Evolutionary conservation across 345 rosid species (phyloP).

Genomic region (Punica granatum): DNA sequence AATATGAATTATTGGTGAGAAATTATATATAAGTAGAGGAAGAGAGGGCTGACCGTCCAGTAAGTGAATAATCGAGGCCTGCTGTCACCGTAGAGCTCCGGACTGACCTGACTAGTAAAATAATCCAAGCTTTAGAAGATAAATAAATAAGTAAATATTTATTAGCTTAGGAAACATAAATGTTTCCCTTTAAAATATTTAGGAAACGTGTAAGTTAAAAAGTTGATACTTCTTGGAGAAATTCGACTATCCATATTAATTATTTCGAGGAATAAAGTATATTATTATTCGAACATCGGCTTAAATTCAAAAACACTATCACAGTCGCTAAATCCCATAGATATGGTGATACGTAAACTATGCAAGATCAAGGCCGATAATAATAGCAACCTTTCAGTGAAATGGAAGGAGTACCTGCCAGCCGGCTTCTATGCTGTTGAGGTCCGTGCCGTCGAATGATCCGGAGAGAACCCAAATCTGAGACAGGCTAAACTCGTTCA

Average conservation of each 20-base stretch:
- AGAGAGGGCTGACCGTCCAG: constrained; percentile 70
- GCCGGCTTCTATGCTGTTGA: constrained; percentile 99
- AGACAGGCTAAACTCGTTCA: constrained; percentile 94
- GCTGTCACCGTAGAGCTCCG: constrained; percentile 98
- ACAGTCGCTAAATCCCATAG: too few relatives aligned
- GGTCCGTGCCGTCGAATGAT: constrained; percentile 91
- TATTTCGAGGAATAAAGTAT: background rate
- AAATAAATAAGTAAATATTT: background rate
- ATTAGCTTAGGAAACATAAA: background rate
- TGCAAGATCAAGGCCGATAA: too few relatives aligned
- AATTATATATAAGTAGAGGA: background rate
- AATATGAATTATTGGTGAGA: background rate
- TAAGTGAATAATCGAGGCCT: constrained; percentile 91
- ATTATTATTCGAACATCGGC: background rate
- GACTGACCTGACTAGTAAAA: constrained; percentile 99
- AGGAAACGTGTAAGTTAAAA: background rate
- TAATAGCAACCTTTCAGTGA: too few relatives aligned
- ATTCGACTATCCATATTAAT: background rate
- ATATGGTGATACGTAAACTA: too few relatives aligned
- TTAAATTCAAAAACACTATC: too few relatives aligned
- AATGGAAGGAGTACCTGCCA: constrained; percentile 81
- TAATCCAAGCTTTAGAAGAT: constrained; percentile 42
- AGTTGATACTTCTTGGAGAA: background rate
- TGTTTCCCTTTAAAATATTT: background rate
- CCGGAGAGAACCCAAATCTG: constrained; percentile 97